Percentiles rank a stretch among this genome's conserved stretches.
These are phyloP conservation scores for Leccinum longicurvipes DNA, from an alignment of 768 basidiomycete species.

Conservation along the genomic window DNA sequence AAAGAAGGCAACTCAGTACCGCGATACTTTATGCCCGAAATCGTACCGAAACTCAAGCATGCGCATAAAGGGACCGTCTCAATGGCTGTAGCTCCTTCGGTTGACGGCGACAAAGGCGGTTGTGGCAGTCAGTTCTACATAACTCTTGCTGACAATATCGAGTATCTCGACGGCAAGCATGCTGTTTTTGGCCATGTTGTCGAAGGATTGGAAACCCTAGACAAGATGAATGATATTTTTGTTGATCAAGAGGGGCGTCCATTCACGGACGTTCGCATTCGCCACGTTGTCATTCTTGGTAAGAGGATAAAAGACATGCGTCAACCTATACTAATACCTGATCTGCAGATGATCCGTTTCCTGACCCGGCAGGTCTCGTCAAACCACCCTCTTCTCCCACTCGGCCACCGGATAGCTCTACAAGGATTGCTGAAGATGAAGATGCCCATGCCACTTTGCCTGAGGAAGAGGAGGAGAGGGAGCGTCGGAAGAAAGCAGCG, in stretches of 20 bases:
- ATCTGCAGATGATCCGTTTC: conserved; percentile 85
- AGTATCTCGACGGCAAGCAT: conserved; percentile 93
- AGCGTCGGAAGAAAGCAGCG: conserved; percentile 84
- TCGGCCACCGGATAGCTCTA: conserved; percentile 78
- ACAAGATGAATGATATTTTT: conserved; percentile 90
- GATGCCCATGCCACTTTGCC: conserved; percentile 78
- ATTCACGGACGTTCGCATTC: conserved; percentile 89
- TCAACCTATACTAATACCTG: conserved; percentile 2
- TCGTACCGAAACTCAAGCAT: conserved; percentile 82
- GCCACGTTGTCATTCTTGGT: conserved; percentile 96
- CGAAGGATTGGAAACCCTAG: conserved; percentile 88
- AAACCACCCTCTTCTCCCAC: conserved; percentile 75
- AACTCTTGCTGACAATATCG: conserved; percentile 85
- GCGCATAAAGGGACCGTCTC: conserved; percentile 83
- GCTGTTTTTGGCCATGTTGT: conserved; percentile 96
- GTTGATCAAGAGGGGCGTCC: conserved; percentile 87
- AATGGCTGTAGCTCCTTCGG: conserved; percentile 91
- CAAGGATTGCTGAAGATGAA: conserved; percentile 94
- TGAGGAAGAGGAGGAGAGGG: conserved; percentile 80
- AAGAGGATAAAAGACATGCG: conserved; percentile 7
- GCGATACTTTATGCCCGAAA: conserved; percentile 89
- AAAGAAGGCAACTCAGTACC: conserved; percentile 34
- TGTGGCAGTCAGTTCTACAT: conserved; percentile 97
- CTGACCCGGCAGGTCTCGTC: conserved; percentile 76
- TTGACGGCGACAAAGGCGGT: conserved; percentile 65